A percentile compares a stretch with the other conserved stretches of the same genome.
These are phyloP conservation scores for Trichoderma koningii DNA, from an alignment of 2,329 filamentous ascomycete genomes.

Conservation along the genomic window DNA sequence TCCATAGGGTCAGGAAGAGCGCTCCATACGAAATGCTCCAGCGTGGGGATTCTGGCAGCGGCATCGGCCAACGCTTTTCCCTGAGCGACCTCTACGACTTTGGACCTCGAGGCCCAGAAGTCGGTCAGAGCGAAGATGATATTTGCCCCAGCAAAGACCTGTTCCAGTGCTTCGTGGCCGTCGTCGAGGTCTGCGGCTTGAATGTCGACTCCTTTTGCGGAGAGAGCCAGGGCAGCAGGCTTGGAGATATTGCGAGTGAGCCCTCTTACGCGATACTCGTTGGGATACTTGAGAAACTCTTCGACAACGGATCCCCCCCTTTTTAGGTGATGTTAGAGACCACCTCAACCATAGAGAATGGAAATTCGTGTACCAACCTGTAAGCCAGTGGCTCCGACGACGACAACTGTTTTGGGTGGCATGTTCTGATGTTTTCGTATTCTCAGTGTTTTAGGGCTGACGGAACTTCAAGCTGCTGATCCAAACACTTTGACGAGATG, in stretches of 20 bases:
- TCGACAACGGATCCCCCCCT: conserved; percentile 1
- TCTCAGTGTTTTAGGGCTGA: not conserved
- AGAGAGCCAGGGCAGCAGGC: not conserved
- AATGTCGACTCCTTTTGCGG: not conserved
- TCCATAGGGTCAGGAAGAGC: conserved; percentile 6
- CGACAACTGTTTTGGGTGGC: not conserved
- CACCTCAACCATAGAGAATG: not conserved
- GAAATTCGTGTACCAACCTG: not conserved
- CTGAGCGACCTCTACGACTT: not conserved
- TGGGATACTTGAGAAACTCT: conserved; percentile 2
- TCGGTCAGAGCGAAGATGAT: conserved; percentile 5
- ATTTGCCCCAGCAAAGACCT: not conserved
- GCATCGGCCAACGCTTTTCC: not conserved
- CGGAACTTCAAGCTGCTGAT: not conserved
- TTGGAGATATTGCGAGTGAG: not conserved
- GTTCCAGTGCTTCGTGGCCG: not conserved
- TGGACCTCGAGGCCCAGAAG: conserved; percentile 4
- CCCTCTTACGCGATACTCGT: not conserved
- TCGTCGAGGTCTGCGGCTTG: not conserved
- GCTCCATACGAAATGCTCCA: conserved; percentile 6
- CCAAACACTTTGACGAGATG: not conserved
- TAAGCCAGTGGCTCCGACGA: conserved; percentile 9
- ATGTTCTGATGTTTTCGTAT: not conserved
- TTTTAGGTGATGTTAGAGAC: not conserved
- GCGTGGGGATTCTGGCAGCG: not conserved